These are phyloP conservation scores for Metrosideros polymorpha DNA, from an alignment of 441 rosid genomes.

Conservation along the genomic window DNA sequence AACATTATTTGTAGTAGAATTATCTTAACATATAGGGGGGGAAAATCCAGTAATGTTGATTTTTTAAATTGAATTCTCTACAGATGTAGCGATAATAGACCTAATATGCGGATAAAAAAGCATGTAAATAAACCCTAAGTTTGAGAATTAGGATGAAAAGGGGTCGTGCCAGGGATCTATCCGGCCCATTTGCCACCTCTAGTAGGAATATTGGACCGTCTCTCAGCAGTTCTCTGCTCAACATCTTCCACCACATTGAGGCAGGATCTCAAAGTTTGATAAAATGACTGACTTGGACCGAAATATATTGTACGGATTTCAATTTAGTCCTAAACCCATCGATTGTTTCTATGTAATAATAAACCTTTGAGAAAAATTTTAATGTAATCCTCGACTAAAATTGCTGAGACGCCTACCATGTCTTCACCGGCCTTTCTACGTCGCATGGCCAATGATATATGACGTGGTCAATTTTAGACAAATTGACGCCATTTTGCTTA, in stretches of 20 bases:
- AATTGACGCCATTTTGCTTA: background rate
- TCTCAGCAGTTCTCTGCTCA: background rate
- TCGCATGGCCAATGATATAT: background rate
- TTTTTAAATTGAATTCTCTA: background rate
- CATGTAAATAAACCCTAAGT: background rate
- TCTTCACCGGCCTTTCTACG: fast-evolving
- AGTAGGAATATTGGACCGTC: background rate
- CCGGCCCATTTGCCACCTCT: background rate
- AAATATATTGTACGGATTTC: too few relatives aligned
- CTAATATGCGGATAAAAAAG: background rate
- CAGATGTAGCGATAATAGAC: background rate
- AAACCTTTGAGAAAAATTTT: background rate
- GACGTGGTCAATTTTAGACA: background rate
- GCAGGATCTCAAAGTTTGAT: background rate
- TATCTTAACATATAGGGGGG: background rate
- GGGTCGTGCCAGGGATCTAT: background rate
- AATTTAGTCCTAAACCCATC: too few relatives aligned
- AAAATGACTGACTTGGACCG: too few relatives aligned
- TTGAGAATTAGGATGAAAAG: background rate
- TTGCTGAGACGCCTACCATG: background rate
- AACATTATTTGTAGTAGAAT: background rate
- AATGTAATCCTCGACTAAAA: background rate
- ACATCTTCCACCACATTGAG: background rate
- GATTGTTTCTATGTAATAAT: background rate
- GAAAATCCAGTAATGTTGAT: background rate